Evolutionary conservation across 2,329 filamentous ascomycete species (phyloP).

Genomic region (Ceratocystis harringtonii): DNA sequence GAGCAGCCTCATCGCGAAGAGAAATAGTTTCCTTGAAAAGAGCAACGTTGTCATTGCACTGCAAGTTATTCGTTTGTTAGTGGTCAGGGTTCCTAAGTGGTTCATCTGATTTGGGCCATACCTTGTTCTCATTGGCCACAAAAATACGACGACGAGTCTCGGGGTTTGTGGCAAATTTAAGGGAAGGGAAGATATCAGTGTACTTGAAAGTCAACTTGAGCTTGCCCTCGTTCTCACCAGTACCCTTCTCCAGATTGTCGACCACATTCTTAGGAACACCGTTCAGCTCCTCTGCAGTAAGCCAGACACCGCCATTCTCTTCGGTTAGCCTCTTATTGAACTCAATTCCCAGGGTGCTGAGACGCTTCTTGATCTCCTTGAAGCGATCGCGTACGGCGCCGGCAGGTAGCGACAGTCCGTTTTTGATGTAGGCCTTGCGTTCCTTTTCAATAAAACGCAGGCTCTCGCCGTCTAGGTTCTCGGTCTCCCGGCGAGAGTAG

Average conservation of each 20-base stretch:
- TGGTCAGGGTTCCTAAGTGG: neutral
- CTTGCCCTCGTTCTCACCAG: conserved; percentile 56
- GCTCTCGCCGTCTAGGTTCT: conserved; percentile 51
- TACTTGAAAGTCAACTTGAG: conserved; percentile 70
- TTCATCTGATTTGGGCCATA: conserved; percentile 21
- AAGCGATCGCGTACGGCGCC: conserved; percentile 61
- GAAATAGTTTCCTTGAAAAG: conserved; percentile 62
- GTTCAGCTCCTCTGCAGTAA: conserved; percentile 55
- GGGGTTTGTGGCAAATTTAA: conserved; percentile 61
- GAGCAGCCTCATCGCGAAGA: conserved; percentile 63
- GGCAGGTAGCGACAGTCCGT: conserved; percentile 56
- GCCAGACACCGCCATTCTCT: conserved; percentile 69
- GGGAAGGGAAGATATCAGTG: conserved; percentile 60
- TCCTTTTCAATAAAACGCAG: conserved; percentile 62
- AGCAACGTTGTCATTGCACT: conserved; percentile 53
- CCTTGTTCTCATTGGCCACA: conserved; percentile 66
- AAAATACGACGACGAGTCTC: conserved; percentile 55
- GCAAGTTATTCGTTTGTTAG: conserved; percentile 9
- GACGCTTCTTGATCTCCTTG: conserved; percentile 71
- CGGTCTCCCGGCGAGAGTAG: conserved; percentile 35
- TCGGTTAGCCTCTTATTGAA: conserved; percentile 73
- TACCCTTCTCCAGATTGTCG: conserved; percentile 53
- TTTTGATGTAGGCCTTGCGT: conserved; percentile 60
- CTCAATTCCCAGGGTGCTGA: conserved; percentile 57
- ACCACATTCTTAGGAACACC: conserved; percentile 61